phyloP scores from a whole-genome alignment of 495 filamentous ascomycete species.

The Aspergillus incahuasiensis region DNA sequence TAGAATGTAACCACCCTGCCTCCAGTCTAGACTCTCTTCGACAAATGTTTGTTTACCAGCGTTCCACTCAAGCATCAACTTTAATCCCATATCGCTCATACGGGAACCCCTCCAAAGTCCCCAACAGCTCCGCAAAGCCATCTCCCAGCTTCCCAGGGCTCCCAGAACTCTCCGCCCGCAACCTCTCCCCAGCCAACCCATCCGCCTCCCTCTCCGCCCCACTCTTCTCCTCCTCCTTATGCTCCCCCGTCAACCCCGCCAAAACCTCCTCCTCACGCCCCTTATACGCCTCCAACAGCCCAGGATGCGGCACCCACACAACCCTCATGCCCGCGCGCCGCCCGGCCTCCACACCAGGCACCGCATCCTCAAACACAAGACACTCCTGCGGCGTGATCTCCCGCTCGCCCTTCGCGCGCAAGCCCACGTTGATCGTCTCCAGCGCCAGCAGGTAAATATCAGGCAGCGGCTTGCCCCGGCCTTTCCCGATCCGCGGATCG shows the following conservation, averaged over 20 bases:
- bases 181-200: conserved; percentile 38
- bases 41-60: too few species aligned
- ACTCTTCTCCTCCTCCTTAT: conserved; percentile 52
- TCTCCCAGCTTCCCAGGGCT: conserved; percentile 56
- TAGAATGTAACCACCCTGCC: too few species aligned
- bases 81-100: conserved; percentile 67
- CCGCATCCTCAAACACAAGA: conserved; percentile 92
- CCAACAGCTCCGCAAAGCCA: conserved; percentile 64
- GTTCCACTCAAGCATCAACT: conserved; percentile 6
- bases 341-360: conserved; percentile 88
- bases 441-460: conserved; percentile 93
- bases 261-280: conserved; percentile 79
- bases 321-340: conserved; percentile 92
- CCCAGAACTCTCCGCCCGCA: conserved; percentile 34
- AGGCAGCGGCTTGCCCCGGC: conserved; percentile 85
- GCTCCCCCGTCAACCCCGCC: conserved; percentile 70
- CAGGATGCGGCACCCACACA: conserved; percentile 85
- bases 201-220: conserved; percentile 41
- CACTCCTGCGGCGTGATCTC: conserved; percentile 81
- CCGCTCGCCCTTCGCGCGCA: conserved; percentile 54
- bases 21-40: too few species aligned
- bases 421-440: conserved; percentile 70
- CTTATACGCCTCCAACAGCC: conserved; percentile 66
- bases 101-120: conserved; percentile 64
- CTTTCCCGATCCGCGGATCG: conserved; percentile 71